A percentile compares a stretch with the other conserved stretches of the same genome.
Conservation (phyloP, 2,329 filamentous ascomycete species). For the Bisporella sp. region DNA sequence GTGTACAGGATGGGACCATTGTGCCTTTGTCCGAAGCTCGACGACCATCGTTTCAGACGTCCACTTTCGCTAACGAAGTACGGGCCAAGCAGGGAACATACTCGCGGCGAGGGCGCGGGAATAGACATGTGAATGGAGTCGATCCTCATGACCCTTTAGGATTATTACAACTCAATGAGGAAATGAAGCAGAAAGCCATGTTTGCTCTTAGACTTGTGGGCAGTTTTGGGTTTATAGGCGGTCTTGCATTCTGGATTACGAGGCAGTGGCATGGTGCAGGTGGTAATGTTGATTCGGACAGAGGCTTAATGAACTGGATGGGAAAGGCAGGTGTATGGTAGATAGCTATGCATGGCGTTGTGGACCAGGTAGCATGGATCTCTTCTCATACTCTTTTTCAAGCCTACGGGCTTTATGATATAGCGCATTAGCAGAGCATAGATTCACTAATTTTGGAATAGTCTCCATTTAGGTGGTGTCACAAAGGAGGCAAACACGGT, state of each 20-base stretch:
- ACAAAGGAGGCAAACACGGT: no score
- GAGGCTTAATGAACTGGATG: no score
- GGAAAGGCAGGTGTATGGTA: no score
- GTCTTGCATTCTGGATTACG: slow-evolving; percentile 57
- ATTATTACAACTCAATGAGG: slow-evolving; percentile 61
- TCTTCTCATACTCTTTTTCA: no score
- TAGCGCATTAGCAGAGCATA: no score
- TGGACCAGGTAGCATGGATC: no score
- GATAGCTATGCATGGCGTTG: no score
- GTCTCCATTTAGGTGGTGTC: no score
- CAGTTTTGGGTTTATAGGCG: slow-evolving; percentile 66
- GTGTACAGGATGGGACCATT: slow-evolving; percentile 57
- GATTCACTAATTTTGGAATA: no score
- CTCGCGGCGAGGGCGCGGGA: slow-evolving; percentile 1
- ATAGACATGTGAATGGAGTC: slow-evolving; percentile 8
- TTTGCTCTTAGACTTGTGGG: slow-evolving; percentile 67
- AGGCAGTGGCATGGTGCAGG: slow-evolving; percentile 11
- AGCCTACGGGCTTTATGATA: no score
- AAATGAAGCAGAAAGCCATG: slow-evolving; percentile 58
- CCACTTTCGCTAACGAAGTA: slow-evolving; percentile 7
- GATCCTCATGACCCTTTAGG: slow-evolving; percentile 67
- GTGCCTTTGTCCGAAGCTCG: slow-evolving; percentile 39
- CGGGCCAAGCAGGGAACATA: slow-evolving; percentile 8
- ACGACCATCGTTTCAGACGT: slow-evolving; percentile 6
- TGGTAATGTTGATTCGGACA: no score